These are phyloP conservation scores for Trichosporon coremiiforme DNA, from an alignment of 1,284 basidiomycete genomes.

Conservation along the genomic window DNA sequence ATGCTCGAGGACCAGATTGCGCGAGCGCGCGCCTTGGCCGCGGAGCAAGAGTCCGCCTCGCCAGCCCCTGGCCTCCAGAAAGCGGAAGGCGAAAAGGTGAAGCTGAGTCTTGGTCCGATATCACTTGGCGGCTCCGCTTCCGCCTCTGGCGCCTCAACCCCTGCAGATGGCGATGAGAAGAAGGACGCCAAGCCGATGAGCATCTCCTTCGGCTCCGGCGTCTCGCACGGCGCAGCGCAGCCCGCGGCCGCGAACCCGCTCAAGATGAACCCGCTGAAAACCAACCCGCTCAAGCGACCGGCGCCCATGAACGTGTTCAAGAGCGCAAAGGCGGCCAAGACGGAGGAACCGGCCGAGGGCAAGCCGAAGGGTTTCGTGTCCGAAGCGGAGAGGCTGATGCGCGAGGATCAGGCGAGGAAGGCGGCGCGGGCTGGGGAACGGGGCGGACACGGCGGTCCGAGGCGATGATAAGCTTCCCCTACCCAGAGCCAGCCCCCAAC, in stretches of 20 bases:
- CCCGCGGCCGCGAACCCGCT: constrained; percentile 3
- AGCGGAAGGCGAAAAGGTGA: constrained; percentile 61
- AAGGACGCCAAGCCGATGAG: constrained; percentile 25
- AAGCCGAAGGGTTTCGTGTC: constrained; percentile 64
- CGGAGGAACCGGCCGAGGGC: constrained; percentile 51
- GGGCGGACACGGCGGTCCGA: background rate
- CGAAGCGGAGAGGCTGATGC: constrained; percentile 77
- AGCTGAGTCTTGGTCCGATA: constrained; percentile 47
- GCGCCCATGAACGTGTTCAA: constrained; percentile 69
- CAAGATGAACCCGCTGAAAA: constrained; percentile 37
- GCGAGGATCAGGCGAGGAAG: constrained; percentile 84
- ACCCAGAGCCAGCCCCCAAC: too few species aligned
- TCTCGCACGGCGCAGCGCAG: background rate
- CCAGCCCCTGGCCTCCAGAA: constrained; percentile 64
- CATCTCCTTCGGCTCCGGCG: constrained; percentile 25
- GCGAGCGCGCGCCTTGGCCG: constrained; percentile 62
- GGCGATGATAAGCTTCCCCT: too few species aligned
- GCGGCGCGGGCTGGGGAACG: constrained; percentile 20
- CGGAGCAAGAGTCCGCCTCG: constrained; percentile 48
- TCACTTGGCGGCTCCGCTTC: constrained; percentile 31
- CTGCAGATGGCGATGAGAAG: constrained; percentile 20
- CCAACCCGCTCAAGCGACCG: constrained; percentile 56
- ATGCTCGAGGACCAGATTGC: constrained; percentile 94
- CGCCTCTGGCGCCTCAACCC: constrained; percentile 16
- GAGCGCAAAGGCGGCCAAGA: constrained; percentile 56